Evolutionary conservation across 176 grass and related monocot species (phyloP), one percentile per base, ranked within the genome.

Genomic region (Carex littledalei): DNA sequence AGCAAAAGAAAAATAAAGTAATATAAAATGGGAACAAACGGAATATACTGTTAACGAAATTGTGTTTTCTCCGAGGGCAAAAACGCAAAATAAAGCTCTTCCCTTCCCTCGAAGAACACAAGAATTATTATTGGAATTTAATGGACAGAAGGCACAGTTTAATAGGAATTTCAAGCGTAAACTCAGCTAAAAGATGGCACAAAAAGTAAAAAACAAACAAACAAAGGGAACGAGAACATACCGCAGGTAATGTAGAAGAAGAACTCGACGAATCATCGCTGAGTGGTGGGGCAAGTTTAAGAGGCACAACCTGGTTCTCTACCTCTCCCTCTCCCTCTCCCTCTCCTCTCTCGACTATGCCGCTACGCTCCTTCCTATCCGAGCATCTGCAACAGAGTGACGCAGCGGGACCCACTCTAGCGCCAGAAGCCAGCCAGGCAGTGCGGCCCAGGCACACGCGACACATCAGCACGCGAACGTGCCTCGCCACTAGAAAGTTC

Each of bases 231-330:
- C 84, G 84, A 90, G 81, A 53, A 31, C 86, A 86, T 78, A 67
- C 14, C 76, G 64, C 17, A 81, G 59, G 65, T 21, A 80, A 76
- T 88, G 78, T 6, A 43, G 35, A 68, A 67, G 73, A 86, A 85
- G 73, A 86, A 85, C 84, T 39, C 5, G 88, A 84, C 79, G 88
- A 92, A 59, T 88, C 92, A 20, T 88, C 85, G 31, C 75, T 76
- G 49, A 91, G 88, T 17, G 90, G 90, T 31, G 88, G 88, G 64
- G 93, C 88, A 3, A 82, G 79, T 15, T 68, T 81, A 16, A 78
- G 92, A 18, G 93, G 93, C 72, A 95, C 93, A 39, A 92, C 90
- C 87, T 95, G 93, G 67, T 92, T 95, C 78, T 95, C 93, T 84
- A 88, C 87, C 72, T 83, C 1, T 74, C 89, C 5, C 68, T 83